A percentile compares a stretch with the other conserved stretches of the same genome.
These are phyloP conservation scores for Corynascus novoguineensis DNA, from an alignment of 495 filamentous ascomycete species.

Conservation along the genomic window DNA sequence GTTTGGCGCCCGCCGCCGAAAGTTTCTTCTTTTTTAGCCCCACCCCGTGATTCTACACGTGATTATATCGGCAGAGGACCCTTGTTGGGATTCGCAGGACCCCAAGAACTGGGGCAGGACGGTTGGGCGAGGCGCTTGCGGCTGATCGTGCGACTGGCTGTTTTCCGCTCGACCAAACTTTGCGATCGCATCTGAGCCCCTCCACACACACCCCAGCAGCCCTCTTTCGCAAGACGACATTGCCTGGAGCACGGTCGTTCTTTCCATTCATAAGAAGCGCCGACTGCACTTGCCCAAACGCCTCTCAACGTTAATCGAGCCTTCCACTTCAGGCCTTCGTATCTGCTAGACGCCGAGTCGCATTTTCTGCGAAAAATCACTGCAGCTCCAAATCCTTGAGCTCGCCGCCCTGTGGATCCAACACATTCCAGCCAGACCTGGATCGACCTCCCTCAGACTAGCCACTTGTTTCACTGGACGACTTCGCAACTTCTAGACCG, in stretches of 20 bases:
- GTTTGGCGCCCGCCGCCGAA: slow-evolving; percentile 1
- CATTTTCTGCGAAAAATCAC: slow-evolving; percentile 1
- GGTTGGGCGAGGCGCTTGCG: slow-evolving; percentile 1
- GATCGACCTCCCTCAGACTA: neutral
- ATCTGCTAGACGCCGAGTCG: neutral
- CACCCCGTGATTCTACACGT: slow-evolving; percentile 11
- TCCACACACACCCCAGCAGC: slow-evolving; percentile 3
- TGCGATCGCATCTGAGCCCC: slow-evolving; percentile 2
- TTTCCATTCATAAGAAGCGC: slow-evolving; percentile 22
- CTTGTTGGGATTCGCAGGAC: neutral
- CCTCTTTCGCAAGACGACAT: slow-evolving; percentile 15
- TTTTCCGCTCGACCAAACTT: slow-evolving; percentile 13
- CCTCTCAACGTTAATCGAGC: slow-evolving; percentile 3
- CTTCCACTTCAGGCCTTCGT: neutral
- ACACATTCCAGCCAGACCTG: neutral
- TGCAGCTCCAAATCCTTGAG: neutral
- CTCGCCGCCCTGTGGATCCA: slow-evolving; percentile 15
- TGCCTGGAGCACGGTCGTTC: slow-evolving; percentile 32
- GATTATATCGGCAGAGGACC: slow-evolving; percentile 7
- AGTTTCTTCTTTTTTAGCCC: slow-evolving; percentile 10
- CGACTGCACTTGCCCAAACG: neutral
- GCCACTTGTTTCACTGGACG: slow-evolving; percentile 6
- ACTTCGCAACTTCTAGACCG: neutral
- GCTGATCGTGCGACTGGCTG: slow-evolving; percentile 13
- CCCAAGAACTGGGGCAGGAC: slow-evolving; percentile 1